Evolutionary conservation across 805 yeast species (phyloP).

Genomic region (Wickerhamiella nectarea): DNA sequence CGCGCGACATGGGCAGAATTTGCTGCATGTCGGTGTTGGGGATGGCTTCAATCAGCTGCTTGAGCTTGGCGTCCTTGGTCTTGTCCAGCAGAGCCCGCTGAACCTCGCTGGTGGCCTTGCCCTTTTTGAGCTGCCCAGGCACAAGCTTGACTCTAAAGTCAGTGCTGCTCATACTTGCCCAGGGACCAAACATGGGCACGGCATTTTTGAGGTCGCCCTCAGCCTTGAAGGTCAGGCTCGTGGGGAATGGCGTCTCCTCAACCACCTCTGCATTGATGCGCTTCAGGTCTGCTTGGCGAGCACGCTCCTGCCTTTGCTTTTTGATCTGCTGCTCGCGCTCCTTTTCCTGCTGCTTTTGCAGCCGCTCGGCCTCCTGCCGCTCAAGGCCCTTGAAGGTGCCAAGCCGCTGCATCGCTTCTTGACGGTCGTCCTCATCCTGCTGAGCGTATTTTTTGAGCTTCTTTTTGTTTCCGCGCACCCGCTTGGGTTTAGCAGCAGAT

Average conservation of each 20-base stretch:
- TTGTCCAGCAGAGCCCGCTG: slow-evolving; percentile 39
- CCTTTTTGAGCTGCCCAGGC: slow-evolving; percentile 72
- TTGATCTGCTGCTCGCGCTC: slow-evolving; percentile 26
- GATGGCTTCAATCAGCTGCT: slow-evolving; percentile 11
- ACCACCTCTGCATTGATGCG: slow-evolving; percentile 30
- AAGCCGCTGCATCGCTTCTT: slow-evolving; percentile 58
- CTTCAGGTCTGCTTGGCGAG: slow-evolving; percentile 33
- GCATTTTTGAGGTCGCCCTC: slow-evolving; percentile 47
- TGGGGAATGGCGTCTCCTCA: slow-evolving; percentile 30
- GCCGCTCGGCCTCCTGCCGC: slow-evolving; percentile 27
- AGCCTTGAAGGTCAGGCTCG: slow-evolving; percentile 28
- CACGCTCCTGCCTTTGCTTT: slow-evolving; percentile 30
- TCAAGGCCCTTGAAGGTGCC: slow-evolving; percentile 62
- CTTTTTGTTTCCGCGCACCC: slow-evolving; percentile 74
- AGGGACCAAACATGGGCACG: slow-evolving; percentile 86
- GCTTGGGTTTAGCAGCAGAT: neutral
- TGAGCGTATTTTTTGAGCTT: slow-evolving; percentile 72
- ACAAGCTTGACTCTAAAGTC: slow-evolving; percentile 74
- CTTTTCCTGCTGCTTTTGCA: slow-evolving; percentile 27
- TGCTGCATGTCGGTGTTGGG: slow-evolving; percentile 10
- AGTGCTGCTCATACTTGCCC: slow-evolving; percentile 61
- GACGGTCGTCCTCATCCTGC: slow-evolving; percentile 83
- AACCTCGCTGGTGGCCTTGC: slow-evolving; percentile 66
- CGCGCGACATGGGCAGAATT: slow-evolving; percentile 9
- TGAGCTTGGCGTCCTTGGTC: slow-evolving; percentile 17